Evolutionary conservation across 1,284 basidiomycete species (phyloP).

Genomic region (Gymnopus androsaceus): DNA sequence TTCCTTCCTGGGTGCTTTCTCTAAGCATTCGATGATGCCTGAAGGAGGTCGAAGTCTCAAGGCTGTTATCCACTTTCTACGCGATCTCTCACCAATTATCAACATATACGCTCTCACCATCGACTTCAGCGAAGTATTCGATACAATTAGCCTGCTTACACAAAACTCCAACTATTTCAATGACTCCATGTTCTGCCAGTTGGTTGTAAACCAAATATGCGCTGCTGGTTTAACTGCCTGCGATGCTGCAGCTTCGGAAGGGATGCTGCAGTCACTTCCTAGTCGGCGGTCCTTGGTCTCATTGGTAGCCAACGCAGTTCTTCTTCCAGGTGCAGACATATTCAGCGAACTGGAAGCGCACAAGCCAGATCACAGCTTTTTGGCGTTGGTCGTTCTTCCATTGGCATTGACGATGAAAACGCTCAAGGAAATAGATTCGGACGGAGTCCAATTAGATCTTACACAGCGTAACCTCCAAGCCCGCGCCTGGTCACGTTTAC

Average conservation of each 20-base stretch:
- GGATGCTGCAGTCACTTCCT: constrained; percentile 49
- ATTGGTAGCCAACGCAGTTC: constrained; percentile 54
- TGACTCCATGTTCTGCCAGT: constrained; percentile 50
- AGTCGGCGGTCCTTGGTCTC: constrained; percentile 53
- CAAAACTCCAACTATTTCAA: constrained; percentile 50
- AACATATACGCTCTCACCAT: constrained; percentile 50
- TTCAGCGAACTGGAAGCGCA: constrained; percentile 60
- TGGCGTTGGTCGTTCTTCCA: constrained; percentile 63
- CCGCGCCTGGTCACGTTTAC: constrained; percentile 65
- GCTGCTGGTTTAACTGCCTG: constrained; percentile 58
- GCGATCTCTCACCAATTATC: constrained; percentile 61
- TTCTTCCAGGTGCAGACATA: constrained; percentile 57
- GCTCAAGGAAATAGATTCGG: constrained; percentile 44
- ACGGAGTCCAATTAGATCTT: constrained; percentile 44
- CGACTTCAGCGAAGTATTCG: constrained; percentile 66
- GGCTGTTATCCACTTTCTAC: constrained; percentile 54
- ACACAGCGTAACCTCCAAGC: constrained; percentile 47
- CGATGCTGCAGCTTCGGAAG: constrained; percentile 55
- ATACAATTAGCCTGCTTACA: constrained; percentile 53
- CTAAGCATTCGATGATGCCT: constrained; percentile 47
- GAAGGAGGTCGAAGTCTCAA: constrained; percentile 46
- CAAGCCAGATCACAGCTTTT: constrained; percentile 55
- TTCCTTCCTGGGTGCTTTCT: constrained; percentile 52
- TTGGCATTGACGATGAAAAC: constrained; percentile 59
- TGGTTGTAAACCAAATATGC: constrained; percentile 64